Evolutionary conservation across 169 alveolate genomes (phyloP).

Genomic region (Plasmodium yoelii): DNA sequence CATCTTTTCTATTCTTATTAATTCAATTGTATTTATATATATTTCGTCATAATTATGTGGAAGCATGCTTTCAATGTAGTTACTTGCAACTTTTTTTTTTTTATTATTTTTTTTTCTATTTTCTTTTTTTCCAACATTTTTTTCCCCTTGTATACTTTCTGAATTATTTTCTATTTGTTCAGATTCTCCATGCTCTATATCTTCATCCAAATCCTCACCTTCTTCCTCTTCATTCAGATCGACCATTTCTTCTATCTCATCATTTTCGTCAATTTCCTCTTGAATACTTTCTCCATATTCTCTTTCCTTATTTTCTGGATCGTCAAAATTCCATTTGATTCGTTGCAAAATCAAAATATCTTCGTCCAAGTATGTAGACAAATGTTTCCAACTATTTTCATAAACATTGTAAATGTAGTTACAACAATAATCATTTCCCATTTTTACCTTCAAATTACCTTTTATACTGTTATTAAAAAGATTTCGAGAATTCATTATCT

Average conservation of each 20-base stretch:
- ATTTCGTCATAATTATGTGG: conserved; percentile 69
- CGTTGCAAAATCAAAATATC: conserved; percentile 58
- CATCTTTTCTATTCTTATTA: conserved; percentile 67
- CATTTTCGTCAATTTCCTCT: conserved; percentile 2
- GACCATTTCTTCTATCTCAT: background rate
- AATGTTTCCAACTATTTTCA: conserved; percentile 70
- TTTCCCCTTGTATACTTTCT: background rate
- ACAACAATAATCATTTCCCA: conserved; percentile 75
- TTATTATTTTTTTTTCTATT: conserved; percentile 14
- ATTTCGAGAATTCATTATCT: conserved; percentile 85
- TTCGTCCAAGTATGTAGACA: conserved; percentile 60
- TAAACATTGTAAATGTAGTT: conserved; percentile 48
- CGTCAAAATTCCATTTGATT: conserved; percentile 33
- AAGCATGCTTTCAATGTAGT: conserved; percentile 68
- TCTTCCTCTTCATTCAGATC: conserved; percentile 1
- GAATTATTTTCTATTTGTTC: background rate
- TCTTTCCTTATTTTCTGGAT: conserved; percentile 1
- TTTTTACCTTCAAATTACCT: conserved; percentile 63
- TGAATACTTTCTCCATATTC: background rate
- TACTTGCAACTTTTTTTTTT: conserved; percentile 20
- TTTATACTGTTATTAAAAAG: conserved; percentile 82
- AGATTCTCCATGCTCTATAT: background rate
- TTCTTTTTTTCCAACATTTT: background rate
- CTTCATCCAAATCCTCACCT: background rate
- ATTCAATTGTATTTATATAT: conserved; percentile 66